Evolutionary conservation across 306 rosid genomes (phyloP).

Genomic region (Citrullus amarus): DNA sequence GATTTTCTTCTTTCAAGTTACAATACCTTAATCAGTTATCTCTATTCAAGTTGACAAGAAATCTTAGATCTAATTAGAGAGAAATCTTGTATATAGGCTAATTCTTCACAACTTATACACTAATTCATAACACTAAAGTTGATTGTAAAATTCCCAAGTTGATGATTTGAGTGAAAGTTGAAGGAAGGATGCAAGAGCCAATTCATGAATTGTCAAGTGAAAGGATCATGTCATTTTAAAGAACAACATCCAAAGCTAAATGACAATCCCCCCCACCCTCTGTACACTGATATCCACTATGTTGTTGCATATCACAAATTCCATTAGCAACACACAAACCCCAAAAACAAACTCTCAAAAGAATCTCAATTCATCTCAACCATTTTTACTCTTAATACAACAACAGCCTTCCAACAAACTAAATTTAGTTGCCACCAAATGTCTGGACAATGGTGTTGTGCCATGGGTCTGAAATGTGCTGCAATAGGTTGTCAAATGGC

Average conservation of each 20-base stretch:
- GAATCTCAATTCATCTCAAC: neutral
- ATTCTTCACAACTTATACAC: too few species aligned
- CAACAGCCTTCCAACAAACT: neutral
- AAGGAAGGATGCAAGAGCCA: neutral
- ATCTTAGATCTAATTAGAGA: too few species aligned
- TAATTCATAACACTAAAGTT: neutral
- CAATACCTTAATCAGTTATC: too few species aligned
- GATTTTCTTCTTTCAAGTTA: too few species aligned
- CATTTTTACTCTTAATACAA: neutral
- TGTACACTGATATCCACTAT: neutral
- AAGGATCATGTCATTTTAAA: too few species aligned
- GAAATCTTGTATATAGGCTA: too few species aligned
- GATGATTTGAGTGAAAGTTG: neutral
- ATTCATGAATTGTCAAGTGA: neutral
- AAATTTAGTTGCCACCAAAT: conserved; percentile 20
- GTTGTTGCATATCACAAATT: neutral
- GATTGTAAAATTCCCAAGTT: neutral
- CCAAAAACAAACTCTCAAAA: neutral
- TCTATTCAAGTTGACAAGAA: too few species aligned
- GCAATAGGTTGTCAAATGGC: conserved; percentile 92
- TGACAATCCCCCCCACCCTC: neutral
- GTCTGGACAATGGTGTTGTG: conserved; percentile 96
- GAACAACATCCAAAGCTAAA: neutral
- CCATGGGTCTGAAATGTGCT: conserved; percentile 97
- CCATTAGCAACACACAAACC: neutral